Evolutionary conservation across 179 eudicot species (phyloP).

Genomic region (Monotropa hypopitys): DNA sequence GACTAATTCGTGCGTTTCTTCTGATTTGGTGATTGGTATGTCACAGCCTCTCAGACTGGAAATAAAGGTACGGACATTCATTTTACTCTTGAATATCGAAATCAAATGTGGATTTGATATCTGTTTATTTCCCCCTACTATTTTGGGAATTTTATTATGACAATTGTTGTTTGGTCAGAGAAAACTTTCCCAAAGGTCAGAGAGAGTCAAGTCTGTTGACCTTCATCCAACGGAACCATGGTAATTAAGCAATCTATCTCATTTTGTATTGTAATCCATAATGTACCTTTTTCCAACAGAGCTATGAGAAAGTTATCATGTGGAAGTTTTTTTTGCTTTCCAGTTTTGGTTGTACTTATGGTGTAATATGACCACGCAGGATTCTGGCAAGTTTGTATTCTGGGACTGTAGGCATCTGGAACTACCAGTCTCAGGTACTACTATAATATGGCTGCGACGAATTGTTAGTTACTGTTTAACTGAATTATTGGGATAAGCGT

Average conservation of each 20-base stretch:
- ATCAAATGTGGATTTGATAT: background rate
- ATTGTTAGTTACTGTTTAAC: background rate
- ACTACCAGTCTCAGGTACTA: slow-evolving; percentile 86
- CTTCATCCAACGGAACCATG: slow-evolving; percentile 95
- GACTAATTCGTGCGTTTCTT: background rate
- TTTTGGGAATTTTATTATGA: slow-evolving; percentile 11
- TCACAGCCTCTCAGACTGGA: slow-evolving; percentile 74
- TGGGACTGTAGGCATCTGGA: slow-evolving; percentile 82
- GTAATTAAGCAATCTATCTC: slow-evolving; percentile 19
- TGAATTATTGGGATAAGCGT: background rate
- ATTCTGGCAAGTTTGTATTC: slow-evolving; percentile 88
- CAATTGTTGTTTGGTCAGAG: slow-evolving; percentile 41
- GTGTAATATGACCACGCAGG: slow-evolving; percentile 29
- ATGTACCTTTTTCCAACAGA: no score
- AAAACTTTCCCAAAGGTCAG: slow-evolving; percentile 86
- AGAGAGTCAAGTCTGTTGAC: slow-evolving; percentile 85
- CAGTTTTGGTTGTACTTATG: background rate
- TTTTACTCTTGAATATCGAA: background rate
- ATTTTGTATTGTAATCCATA: background rate
- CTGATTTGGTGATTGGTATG: slow-evolving; percentile 11
- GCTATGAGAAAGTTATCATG: background rate
- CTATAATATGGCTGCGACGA: background rate
- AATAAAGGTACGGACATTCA: slow-evolving; percentile 45
- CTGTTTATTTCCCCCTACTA: background rate
- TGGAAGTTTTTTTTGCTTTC: background rate